These are phyloP conservation scores for Chenopodium berlandieri DNA, from an alignment of 148 eudicot genomes.

Conservation along the genomic window DNA sequence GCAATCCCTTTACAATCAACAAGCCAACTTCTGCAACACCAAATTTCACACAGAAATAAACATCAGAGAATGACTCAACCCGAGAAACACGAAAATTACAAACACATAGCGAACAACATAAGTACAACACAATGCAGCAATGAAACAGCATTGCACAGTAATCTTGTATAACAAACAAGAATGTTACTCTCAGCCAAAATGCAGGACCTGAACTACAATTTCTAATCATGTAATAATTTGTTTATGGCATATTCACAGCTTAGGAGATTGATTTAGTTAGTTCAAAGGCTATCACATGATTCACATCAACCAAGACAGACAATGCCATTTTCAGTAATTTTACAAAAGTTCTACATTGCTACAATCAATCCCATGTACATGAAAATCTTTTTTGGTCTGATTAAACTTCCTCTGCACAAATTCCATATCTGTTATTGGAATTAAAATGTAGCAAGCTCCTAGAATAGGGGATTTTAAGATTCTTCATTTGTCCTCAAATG, in stretches of 20 bases:
- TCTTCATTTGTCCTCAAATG: background rate
- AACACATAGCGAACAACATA: background rate
- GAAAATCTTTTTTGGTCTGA: background rate
- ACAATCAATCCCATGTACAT: background rate
- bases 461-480: too few species aligned
- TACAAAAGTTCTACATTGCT: background rate
- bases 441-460: background rate
- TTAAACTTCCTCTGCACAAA: background rate
- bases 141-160: constrained; percentile 10
- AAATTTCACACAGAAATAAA: constrained; percentile 11
- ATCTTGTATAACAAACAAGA: background rate
- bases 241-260: too few species aligned
- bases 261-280: too few species aligned
- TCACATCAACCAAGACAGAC: background rate
- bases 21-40: constrained; percentile 69
- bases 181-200: too few species aligned
- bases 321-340: background rate
- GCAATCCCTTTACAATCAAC: constrained; percentile 71
- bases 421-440: background rate
- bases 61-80: background rate
- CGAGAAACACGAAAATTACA: background rate
- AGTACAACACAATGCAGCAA: background rate
- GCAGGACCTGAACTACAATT: background rate
- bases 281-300: background rate
- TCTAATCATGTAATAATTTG: too few species aligned